Evolutionary conservation across 257 asterid genomes (phyloP), one percentile per base, ranked within the genome.

Genomic region (Penstemon davidsonii): DNA sequence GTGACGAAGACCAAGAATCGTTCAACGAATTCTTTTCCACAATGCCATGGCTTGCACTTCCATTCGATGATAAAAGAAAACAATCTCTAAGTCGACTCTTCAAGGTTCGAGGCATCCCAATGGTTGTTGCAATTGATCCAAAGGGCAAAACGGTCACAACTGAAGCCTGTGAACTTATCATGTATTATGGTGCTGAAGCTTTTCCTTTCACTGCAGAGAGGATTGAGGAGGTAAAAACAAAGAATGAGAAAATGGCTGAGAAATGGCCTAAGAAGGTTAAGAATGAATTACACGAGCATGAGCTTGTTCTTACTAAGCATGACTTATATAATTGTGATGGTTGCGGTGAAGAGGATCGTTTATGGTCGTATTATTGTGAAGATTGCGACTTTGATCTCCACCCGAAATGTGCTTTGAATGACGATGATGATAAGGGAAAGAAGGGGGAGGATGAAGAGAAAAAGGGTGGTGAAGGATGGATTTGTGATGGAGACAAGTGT

Each of bases 1-100:
- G 92, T 12, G 97, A 90, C 85, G 55, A 76, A 36, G 90, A 88
- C 52, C 88, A 87, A 39, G 9, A 71, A 44, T 80, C 96, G 4
- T 88, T 86, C 53, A 84, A 87, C 47, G 87, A 84, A 33, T 93
- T 76, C 76, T 90, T 88, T 74, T 78, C 91, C 1, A 64, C 49
- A 47, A 90, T 93, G 97, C 96, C 92, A 43, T 85, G 96, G 96
- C 83, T 90, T 42, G 95, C 96, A 7, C 70, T 93, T 50, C 96
- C 95, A 0, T 85, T 81, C 46, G 92, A 92, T 0, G 87, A 85
- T 50, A 55, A 58, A 46, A 78, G 97, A 65, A 87, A 87, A 70
- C 63, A 67, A 64, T 71, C 84, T 0, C 62, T 93, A 13, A 72
- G 80, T 38, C 83, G 80, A 8, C 19, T 62, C 8, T 90, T 87